phyloP scores from a whole-genome alignment of 2,329 filamentous ascomycete species.

The Colletotrichum echinochloae region DNA sequence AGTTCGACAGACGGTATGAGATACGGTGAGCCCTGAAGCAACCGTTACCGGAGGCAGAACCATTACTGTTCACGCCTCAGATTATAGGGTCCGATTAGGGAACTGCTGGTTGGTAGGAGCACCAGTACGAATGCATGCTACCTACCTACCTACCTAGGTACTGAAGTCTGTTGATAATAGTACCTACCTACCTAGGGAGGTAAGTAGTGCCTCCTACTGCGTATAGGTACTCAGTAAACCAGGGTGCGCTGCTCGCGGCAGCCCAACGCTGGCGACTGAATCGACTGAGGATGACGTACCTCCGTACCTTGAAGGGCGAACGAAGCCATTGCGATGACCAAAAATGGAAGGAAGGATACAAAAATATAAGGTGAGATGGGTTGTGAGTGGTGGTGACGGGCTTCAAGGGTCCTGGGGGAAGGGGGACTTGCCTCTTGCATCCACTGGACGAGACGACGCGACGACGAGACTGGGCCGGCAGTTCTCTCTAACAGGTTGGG shows the following conservation, averaged over 20 bases:
- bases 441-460: conserved; percentile 32
- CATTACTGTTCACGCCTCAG: not conserved
- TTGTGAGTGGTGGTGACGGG: conserved; percentile 12
- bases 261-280: not conserved
- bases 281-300: conserved; percentile 22
- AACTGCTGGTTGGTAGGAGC: not conserved
- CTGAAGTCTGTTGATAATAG: no score
- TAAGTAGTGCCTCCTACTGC: no score
- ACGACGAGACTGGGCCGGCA: conserved; percentile 13
- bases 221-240: not conserved
- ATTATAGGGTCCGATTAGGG: not conserved
- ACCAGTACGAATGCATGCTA: not conserved
- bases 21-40: not conserved
- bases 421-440: conserved; percentile 10
- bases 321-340: conserved; percentile 35
- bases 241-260: not conserved
- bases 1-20: conserved; percentile 62
- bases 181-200: not conserved
- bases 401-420: conserved; percentile 26
- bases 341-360: conserved; percentile 37
- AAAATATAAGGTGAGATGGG: conserved; percentile 28
- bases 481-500: conserved; percentile 40
- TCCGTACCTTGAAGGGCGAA: conserved; percentile 23
- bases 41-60: not conserved
- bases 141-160: not conserved